Base-by-base conservation (phyloP, 352 stramenopile species). In the Elongisporangium prolatum region DNA sequence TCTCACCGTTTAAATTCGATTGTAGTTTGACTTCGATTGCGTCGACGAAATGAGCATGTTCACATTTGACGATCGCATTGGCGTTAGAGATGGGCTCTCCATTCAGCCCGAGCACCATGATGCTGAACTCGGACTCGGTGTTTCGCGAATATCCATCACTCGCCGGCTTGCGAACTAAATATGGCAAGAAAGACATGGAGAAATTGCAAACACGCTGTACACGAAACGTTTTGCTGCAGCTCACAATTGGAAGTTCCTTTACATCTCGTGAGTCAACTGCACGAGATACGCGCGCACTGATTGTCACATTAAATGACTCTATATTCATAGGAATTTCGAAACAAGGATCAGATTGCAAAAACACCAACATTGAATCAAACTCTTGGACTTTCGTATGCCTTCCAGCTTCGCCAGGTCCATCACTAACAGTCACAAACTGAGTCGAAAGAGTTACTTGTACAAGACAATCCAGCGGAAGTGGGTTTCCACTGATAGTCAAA, bases 41-140 rank as follows among this genome's bases (percentile, higher is more conserved):
- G 1, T 57, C 52, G 0, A 34, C 44, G 25, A 65, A 69, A 21
- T 83, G 69, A 2, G 60, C 18, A 8, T 84, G 72, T 4, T 68
- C 60, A 17, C 74, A 57, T 7, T 9, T 34, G 18, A 80, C 57
- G 18, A 53, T 22, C 16, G 69, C 50, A n/a, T 56, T 38, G 20
- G 66, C 62, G n/a, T 65, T 63, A 4, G 61, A 22, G 18, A 87
- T 60, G 6, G 61, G 37, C 56, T 87, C 74, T 25, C 77, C 74
- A 54, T 87, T 87, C 55, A 85, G 77, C 16, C 77, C 74, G 13
- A 81, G 52, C 3, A 79, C 62, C 16, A 73, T 40, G 10, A 85
- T 57, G 21, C 51, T 37, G 50, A 75, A 84, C 17, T 76, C 67
- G 18, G 59, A 64, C 21, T 6, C 21, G 13, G n/a, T 22, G 18